Base-by-base conservation (phyloP, 148 eudicot genomes). In the Diospyros kaki region DNA sequence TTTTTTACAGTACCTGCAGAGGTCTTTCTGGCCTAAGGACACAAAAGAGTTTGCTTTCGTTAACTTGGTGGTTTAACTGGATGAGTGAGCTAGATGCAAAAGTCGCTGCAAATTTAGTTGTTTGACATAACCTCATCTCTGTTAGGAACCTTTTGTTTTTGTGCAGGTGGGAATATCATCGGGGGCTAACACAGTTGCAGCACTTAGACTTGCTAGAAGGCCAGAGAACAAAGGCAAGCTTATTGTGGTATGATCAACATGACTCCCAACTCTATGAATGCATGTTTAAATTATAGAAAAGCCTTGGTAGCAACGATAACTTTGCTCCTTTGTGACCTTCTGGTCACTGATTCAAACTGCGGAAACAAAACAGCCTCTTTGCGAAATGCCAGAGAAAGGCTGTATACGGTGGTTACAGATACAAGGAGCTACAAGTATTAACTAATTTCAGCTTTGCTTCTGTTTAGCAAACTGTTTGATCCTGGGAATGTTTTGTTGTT, bases 181-280 rank as follows among this genome's bases (percentile, higher is more conserved):
- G 5, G 98, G 98, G 52, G 98, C 98, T 17, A 93, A 91, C 74
- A 95, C 98, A 52, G 89, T 95, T 69, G 98, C 98, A 7, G 98
- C 98, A 1, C 89, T 95, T n/a, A 81, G 88, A 68, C 96, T 95
- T 48, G 98, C 97, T 39, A 77, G 74, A 48, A 89, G 84, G 81
- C 97, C 98, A 1, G 98, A 95, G 79, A 95, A 95, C 90, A 95
- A 95, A 77, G 98, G 98, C 79, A 95, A 95, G 81, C 98, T 95
- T 58, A 95, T 95, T 79, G 98, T 95, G 94, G 98, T 95, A 92
- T 13, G 82, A 67, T 66, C 2, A 72, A 61, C 55, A 58, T 17
- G 50, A 1, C 45, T 55, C 8, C 2, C 7, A 4, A 11, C 11
- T 50, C 10, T 60, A n/a, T 50, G 28, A 76, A 2, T 14, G 4